Evolutionary conservation across 257 asterid species (phyloP), one percentile per base, ranked within the genome.

Genomic region (Solanum dulcamara): DNA sequence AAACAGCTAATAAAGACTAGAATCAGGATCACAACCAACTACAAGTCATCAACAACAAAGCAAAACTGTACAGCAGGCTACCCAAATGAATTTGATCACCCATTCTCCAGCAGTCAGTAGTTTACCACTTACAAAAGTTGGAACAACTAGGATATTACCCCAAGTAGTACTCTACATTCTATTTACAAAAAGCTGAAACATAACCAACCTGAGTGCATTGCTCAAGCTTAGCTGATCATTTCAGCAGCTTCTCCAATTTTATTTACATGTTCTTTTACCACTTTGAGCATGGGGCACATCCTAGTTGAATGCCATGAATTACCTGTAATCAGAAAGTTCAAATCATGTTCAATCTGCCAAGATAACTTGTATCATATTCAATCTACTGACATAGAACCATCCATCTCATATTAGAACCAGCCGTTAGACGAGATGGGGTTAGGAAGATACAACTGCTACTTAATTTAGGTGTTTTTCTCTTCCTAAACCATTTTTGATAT

Each of bases 311-410:
- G 91, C 97, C 97, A 86, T 87, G 91, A 87, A 93, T 87, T 89
- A 91, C 98, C 98, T 95, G 98, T 84, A 89, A 95, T 86, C 91
- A 93, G 88, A 93, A 91, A 92, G 88, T 88, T 84, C 82, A 83
- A 44, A 92, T 95, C 88, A 90, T 89, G 84, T 84, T 90, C 84
- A 85, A 90, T 89, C 89, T 85, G 81, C 87, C 85, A 60, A 79
- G 71, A 72, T 79, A 71, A 80, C 72, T 74, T 85, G 80, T 33
- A 72, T 86, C 86, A 84, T 71, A 66, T 86, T 81, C 81, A 87
- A 79, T 84, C 86, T 67, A 88, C 48, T 51, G 60, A 40, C 72
- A 62, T 83, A 72, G 83, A 86, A 79, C 37, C 82, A 81, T 70
- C 82, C 86, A 89, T 86, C 62, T 75, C 53, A 55, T 81, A 48